These are phyloP conservation scores for Puccinia polysora DNA, from an alignment of 1,284 basidiomycete species.

Conservation along the genomic window DNA sequence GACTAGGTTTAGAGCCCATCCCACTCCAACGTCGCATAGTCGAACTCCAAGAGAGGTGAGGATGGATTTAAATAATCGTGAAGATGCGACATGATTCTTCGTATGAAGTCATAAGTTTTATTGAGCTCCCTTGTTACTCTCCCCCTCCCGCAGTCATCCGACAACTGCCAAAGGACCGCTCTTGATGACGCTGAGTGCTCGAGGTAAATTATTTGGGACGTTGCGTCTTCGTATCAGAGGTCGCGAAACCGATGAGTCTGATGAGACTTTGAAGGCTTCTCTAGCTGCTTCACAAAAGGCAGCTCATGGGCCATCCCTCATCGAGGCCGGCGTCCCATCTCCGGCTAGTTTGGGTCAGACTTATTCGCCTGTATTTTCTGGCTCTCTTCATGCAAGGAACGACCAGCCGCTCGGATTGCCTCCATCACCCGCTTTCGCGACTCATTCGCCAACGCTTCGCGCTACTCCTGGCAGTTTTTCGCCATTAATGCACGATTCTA, in stretches of 20 bases:
- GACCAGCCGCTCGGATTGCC: constrained; percentile 25
- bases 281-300: background rate
- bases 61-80: too few relatives aligned
- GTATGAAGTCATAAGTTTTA: background rate
- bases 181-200: constrained; percentile 13
- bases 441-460: constrained; percentile 27
- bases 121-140: background rate
- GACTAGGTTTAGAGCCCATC: background rate
- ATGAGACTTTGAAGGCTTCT: background rate
- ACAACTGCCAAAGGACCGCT: background rate
- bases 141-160: background rate
- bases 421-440: constrained; percentile 24
- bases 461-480: constrained; percentile 38
- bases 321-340: background rate
- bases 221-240: constrained; percentile 6
- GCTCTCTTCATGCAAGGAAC: too few relatives aligned
- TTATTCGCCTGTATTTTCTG: too few relatives aligned
- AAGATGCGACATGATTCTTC: too few relatives aligned
- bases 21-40: too few relatives aligned
- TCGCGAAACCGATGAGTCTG: background rate
- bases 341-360: background rate
- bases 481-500: constrained; percentile 19
- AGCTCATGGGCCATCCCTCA: background rate
- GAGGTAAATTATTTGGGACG: constrained; percentile 3
- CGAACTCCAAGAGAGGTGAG: too few relatives aligned